phyloP scores from a whole-genome alignment of 2,329 filamentous ascomycete genomes.

The Penicillium aurantiogriseum region DNA sequence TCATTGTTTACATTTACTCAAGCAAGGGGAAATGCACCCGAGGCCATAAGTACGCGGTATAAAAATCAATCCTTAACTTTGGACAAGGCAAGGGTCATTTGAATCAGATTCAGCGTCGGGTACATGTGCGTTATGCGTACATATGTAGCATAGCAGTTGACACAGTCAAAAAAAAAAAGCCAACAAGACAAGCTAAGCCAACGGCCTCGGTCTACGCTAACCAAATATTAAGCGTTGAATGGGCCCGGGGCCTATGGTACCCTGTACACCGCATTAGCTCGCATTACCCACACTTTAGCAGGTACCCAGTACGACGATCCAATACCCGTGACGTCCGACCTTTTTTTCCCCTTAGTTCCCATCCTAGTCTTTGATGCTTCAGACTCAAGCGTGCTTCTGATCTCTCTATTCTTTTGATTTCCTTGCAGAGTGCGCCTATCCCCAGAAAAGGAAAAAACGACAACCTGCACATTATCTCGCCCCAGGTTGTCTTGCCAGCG shows the following conservation, averaged over 20 bases:
- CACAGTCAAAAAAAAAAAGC: neutral
- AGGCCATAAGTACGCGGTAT: neutral
- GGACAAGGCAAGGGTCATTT: neutral
- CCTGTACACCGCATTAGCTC: constrained; percentile 12
- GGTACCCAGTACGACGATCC: constrained; percentile 14
- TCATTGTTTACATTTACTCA: neutral
- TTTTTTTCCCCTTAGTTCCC: constrained; percentile 16
- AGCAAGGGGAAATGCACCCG: neutral
- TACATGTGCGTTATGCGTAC: neutral
- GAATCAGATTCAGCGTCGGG: neutral
- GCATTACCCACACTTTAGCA: constrained; percentile 3
- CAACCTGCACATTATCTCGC: constrained; percentile 14
- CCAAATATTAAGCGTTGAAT: constrained; percentile 1
- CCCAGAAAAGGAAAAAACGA: constrained; percentile 7
- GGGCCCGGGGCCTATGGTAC: constrained; percentile 8
- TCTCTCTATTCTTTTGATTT: constrained; percentile 8
- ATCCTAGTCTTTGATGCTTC: constrained; percentile 5
- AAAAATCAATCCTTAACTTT: neutral
- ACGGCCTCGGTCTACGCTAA: constrained; percentile 1
- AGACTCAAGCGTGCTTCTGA: constrained; percentile 3
- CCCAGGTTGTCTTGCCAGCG: constrained; percentile 30
- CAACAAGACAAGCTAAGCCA: neutral
- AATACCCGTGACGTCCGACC: constrained; percentile 18
- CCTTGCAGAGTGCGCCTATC: constrained; percentile 11
- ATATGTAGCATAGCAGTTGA: neutral